Evolutionary conservation across 371 early-diverging fungal species (phyloP).

Genomic region (Rhizopus delemar): DNA sequence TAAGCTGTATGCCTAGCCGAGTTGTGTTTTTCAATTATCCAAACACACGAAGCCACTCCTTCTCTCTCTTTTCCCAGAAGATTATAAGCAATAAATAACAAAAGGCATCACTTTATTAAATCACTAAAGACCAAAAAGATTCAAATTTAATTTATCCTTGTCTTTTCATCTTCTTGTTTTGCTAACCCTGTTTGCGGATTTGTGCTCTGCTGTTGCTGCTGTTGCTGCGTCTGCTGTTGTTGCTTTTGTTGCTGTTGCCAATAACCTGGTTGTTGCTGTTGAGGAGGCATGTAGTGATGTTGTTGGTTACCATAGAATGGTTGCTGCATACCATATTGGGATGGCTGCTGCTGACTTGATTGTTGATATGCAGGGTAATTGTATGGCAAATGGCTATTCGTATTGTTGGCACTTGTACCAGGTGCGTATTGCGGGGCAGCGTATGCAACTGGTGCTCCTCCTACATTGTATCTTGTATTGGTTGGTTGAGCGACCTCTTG

Average conservation of each 20-base stretch:
- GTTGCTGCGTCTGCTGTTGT: neutral
- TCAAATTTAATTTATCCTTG: conserved; percentile 1
- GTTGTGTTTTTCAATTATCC: no score
- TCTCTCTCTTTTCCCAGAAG: no score
- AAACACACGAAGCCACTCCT: no score
- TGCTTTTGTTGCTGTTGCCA: neutral
- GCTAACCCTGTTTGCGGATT: neutral
- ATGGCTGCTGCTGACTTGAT: conserved; percentile 1
- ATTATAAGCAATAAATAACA: no score
- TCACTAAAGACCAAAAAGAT: neutral
- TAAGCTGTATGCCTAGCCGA: no score
- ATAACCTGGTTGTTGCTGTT: conserved; percentile 21
- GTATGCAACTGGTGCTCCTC: neutral
- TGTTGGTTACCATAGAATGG: conserved; percentile 34
- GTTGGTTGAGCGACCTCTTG: neutral
- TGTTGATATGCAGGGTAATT: conserved; percentile 3
- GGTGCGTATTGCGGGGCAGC: neutral
- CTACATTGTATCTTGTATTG: conserved; percentile 1
- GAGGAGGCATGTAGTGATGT: conserved; percentile 28
- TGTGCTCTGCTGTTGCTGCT: neutral
- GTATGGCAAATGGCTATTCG: conserved; percentile 11
- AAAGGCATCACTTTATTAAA: neutral
- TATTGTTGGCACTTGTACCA: neutral
- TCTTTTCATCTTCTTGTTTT: conserved; percentile 1
- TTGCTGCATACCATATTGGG: conserved; percentile 19